phyloP scores from a whole-genome alignment of 768 basidiomycete species.

The Boletus tomentosulus region DNA sequence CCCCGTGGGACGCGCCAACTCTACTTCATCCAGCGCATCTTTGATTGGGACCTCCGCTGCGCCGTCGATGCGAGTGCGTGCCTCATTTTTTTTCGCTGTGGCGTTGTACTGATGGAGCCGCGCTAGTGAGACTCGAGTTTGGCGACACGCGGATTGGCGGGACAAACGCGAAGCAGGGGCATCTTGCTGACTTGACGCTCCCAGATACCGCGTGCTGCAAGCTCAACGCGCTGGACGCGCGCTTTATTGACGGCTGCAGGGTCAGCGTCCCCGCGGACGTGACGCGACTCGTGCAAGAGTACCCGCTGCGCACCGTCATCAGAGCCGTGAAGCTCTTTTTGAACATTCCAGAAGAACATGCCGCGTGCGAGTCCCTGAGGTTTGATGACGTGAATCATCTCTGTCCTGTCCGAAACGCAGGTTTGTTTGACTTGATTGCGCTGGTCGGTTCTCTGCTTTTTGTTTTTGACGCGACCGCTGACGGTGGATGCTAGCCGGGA shows the following conservation, averaged over 20 bases:
- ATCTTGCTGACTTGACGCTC: not conserved
- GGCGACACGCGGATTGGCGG: not conserved
- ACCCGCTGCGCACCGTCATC: constrained; percentile 1
- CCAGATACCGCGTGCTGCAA: not conserved
- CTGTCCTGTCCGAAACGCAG: not conserved
- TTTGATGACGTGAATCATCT: constrained; percentile 9
- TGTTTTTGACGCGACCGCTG: not conserved
- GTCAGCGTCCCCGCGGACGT: constrained; percentile 3
- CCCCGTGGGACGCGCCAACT: constrained; percentile 2
- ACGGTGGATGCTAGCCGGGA: not conserved
- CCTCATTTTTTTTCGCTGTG: not conserved
- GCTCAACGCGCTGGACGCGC: not conserved
- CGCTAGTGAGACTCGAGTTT: not conserved
- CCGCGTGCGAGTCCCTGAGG: not conserved
- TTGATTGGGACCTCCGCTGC: not conserved
- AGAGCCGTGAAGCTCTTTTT: constrained; percentile 1
- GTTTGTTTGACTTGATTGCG: constrained; percentile 6
- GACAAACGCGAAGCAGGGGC: not conserved
- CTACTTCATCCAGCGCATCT: constrained; percentile 4
- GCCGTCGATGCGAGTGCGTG: not conserved
- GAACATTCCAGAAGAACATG: not conserved
- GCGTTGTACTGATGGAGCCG: no score
- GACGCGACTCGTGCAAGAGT: constrained; percentile 3
- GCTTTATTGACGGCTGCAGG: not conserved
- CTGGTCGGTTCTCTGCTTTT: not conserved